Base-by-base conservation (phyloP, 1,284 basidiomycete species). In the Ustanciosporium gigantosporum region DNA sequence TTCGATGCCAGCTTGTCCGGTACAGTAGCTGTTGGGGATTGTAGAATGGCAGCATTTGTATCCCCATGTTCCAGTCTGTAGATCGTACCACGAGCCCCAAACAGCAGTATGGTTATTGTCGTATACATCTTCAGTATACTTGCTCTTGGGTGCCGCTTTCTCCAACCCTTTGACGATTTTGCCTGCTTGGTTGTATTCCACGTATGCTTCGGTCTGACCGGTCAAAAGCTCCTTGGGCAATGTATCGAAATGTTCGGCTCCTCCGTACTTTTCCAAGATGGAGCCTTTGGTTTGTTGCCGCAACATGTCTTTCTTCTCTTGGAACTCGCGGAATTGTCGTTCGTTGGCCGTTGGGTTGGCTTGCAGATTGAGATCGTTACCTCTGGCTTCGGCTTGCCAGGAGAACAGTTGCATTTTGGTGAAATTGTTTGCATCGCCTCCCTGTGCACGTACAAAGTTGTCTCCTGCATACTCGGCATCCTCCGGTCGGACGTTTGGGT, bases 161-260 rank as follows among this genome's bases (percentile, higher is more conserved):
- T 96, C 92, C 60, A 85, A 84, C n/a, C 95, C 94, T 79, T 90
- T 92, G 68, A 97, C 84, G 45, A 97, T 83, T 76, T 90, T 87
- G 19, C 95, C 95, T 4, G 89, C 85, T 51, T 91, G 83, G 46
- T 91, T 94, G 79, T 97, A 99, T 80, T 99, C 95, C 36, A 97
- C 89, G 66, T 99, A 99, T 58, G 93, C 85, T 79, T 98, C 95
- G 25, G 92, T 94, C 81, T 97, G 94, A 0, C 95, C 95, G 53
- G 87, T 86, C 29, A 91, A 79, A 25, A 99, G 82, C 80, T 98
- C 94, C 73, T 86, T 87, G 8, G 95, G 91, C 8, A 87, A 86
- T 27, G 84, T 84, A 78, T 92, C 87, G 51, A 99, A 83, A 79
- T 95, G 94, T 79, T 95, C 84, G 68, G 88, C 94, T 25, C 95